These are phyloP conservation scores for Pestalotiopsis sp. DNA, from an alignment of 2,329 filamentous ascomycete genomes.

Conservation along the genomic window DNA sequence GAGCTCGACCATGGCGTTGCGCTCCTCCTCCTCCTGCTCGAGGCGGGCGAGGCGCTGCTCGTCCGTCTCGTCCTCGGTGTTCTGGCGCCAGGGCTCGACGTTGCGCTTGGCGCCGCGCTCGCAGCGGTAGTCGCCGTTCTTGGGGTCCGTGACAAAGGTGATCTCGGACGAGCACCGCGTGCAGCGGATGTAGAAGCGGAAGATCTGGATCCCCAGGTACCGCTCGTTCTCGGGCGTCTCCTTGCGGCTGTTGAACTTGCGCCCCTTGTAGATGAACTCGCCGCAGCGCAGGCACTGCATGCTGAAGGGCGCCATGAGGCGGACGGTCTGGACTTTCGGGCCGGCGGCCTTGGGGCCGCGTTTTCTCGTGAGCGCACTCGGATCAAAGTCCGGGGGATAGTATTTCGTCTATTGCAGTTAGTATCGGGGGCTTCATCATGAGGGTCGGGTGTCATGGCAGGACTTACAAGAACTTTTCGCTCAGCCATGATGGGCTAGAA, in stretches of 20 bases:
- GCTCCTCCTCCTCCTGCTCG: conserved; percentile 75
- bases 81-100: conserved; percentile 81
- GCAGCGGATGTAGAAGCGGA: conserved; percentile 88
- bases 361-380: conserved; percentile 71
- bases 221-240: conserved; percentile 85
- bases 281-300: conserved; percentile 44
- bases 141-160: conserved; percentile 91
- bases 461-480: conserved; percentile 37
- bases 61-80: conserved; percentile 70
- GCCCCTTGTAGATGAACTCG: conserved; percentile 88
- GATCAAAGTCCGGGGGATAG: conserved; percentile 84
- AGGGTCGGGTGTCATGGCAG: neutral
- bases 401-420: conserved; percentile 41
- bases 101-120: conserved; percentile 86
- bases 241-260: conserved; percentile 95
- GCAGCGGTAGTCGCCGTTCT: conserved; percentile 78
- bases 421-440: neutral
- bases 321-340: conserved; percentile 81
- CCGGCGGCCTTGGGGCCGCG: conserved; percentile 71
- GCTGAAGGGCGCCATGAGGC: conserved; percentile 83
- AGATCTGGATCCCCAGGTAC: conserved; percentile 86
- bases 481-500: conserved; percentile 38
- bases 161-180: conserved; percentile 85
- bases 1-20: conserved; percentile 91
- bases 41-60: conserved; percentile 84